phyloP scores from a whole-genome alignment of 2,329 filamentous ascomycete genomes.

The Epichloe scottii region DNA sequence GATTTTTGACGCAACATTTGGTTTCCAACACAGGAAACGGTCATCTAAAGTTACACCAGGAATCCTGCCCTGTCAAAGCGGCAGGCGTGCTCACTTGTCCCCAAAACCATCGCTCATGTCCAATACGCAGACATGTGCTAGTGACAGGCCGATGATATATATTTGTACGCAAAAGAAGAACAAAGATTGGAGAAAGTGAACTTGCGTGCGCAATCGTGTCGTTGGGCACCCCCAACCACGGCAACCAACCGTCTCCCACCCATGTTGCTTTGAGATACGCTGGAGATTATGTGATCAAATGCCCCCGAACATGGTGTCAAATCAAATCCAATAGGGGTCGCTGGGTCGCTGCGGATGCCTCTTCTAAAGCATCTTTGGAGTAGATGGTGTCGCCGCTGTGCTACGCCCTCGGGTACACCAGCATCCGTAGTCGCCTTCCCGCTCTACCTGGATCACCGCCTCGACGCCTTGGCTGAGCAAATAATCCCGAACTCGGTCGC shows the following conservation, averaged over 20 bases:
- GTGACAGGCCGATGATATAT: not conserved
- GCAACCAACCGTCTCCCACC: not conserved
- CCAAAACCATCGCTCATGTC: not conserved
- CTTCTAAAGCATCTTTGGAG: conserved; percentile 22
- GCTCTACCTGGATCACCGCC: conserved; percentile 76
- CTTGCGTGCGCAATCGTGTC: not conserved
- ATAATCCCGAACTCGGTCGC: conserved; percentile 62
- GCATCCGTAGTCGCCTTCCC: conserved; percentile 59
- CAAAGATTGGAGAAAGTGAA: not conserved
- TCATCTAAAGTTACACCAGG: not conserved
- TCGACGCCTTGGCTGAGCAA: conserved; percentile 62
- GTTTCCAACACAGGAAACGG: not conserved
- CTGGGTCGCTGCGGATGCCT: not conserved
- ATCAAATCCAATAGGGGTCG: not conserved
- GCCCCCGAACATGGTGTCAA: not conserved
- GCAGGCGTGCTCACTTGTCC: not conserved
- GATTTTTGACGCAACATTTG: not conserved
- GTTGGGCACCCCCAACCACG: not conserved
- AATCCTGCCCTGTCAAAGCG: not conserved
- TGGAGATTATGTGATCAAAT: not conserved
- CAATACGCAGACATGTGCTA: not conserved
- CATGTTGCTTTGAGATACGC: not conserved
- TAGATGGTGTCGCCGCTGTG: conserved; percentile 16
- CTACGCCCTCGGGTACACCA: conserved; percentile 37
- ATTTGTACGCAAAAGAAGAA: not conserved